Conservation (phyloP, 169 alveolate species). For the Perkinsus marinus region DNA sequence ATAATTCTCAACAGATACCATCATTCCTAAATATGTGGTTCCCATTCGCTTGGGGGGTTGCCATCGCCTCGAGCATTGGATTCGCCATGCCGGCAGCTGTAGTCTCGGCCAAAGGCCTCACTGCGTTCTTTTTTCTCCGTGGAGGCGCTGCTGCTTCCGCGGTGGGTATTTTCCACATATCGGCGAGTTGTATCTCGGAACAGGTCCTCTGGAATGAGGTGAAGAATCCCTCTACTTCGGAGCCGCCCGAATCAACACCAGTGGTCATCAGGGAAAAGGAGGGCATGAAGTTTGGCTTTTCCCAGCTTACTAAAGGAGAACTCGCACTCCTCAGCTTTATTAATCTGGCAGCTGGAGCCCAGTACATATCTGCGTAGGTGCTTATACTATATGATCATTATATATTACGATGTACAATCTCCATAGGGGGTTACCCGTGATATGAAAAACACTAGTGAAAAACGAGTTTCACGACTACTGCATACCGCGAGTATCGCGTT, state of each 20-base stretch:
- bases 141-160: not conserved
- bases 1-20: not conserved
- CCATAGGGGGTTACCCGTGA: too few relatives aligned
- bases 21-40: not conserved
- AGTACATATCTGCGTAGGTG: not conserved
- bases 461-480: too few relatives aligned
- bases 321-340: not conserved
- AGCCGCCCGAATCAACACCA: not conserved
- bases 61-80: not conserved
- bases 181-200: not conserved
- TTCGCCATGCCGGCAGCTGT: not conserved
- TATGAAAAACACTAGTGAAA: too few relatives aligned
- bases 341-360: not conserved
- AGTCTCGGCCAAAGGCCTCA: not conserved
- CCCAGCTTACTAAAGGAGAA: not conserved
- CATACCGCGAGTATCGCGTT: too few relatives aligned
- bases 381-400: too few relatives aligned
- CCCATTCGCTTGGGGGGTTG: not conserved
- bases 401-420: too few relatives aligned
- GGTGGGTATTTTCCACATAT: not conserved
- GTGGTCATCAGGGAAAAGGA: not conserved
- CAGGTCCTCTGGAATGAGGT: not conserved
- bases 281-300: not conserved
- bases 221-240: not conserved
- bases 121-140: not conserved